phyloP scores from a whole-genome alignment of 2,329 filamentous ascomycete species.

The Epichloe bromicola region DNA sequence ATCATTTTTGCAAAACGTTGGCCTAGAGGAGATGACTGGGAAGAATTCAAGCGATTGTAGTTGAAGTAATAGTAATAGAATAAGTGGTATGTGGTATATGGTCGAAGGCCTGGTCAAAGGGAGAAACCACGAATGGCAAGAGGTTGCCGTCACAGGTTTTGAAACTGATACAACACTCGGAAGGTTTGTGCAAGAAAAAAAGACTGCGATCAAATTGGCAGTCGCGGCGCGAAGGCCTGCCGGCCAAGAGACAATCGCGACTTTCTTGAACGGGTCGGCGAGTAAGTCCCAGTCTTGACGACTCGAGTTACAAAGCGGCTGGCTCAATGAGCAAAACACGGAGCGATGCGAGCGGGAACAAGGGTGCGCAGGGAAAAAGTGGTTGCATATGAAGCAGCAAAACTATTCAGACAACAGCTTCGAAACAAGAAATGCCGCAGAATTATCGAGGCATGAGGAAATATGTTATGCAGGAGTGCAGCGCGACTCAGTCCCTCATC shows the following conservation, averaged over 20 bases:
- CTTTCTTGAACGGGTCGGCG: background rate
- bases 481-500: background rate
- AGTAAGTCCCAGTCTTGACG: background rate
- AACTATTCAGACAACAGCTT: background rate
- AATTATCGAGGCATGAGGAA: background rate
- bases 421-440: background rate
- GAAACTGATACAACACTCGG: background rate
- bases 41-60: no score
- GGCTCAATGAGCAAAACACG: background rate
- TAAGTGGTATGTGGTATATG: background rate
- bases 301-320: background rate
- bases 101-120: background rate
- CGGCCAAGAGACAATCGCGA: background rate
- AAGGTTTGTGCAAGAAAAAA: background rate
- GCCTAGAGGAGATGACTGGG: background rate
- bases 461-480: background rate
- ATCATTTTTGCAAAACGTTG: slow-evolving; percentile 17
- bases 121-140: background rate
- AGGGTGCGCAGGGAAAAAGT: background rate
- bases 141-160: background rate
- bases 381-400: background rate
- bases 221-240: background rate
- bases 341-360: background rate
- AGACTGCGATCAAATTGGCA: background rate
- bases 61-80: background rate